These are phyloP conservation scores for Tylopilus rubrobrunneus DNA, from an alignment of 768 basidiomycete genomes.

Conservation along the genomic window DNA sequence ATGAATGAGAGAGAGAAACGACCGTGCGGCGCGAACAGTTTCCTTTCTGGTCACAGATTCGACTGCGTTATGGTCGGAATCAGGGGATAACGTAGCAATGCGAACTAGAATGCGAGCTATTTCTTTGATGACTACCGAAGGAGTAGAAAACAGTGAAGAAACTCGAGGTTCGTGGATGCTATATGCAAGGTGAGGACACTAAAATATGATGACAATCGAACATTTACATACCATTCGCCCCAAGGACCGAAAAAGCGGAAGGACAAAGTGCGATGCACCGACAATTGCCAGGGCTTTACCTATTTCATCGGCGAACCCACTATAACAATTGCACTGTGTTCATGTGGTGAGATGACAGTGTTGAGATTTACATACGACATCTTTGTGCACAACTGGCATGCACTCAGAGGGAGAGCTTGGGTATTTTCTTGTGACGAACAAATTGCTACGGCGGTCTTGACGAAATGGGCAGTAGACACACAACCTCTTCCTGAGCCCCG, in stretches of 20 bases:
- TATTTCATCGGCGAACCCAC: slow-evolving; percentile 47
- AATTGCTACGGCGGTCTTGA: slow-evolving; percentile 63
- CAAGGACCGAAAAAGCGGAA: slow-evolving; percentile 46
- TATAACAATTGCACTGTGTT: slow-evolving; percentile 19
- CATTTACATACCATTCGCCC: slow-evolving; percentile 36
- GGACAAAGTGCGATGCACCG: slow-evolving; percentile 55
- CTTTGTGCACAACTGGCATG: slow-evolving; percentile 38
- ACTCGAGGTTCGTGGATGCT: slow-evolving; percentile 33
- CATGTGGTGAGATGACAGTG: not conserved
- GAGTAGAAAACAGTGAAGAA: slow-evolving; percentile 26
- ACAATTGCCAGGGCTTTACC: slow-evolving; percentile 41
- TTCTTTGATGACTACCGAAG: slow-evolving; percentile 20
- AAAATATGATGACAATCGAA: not conserved
- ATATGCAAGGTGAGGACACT: slow-evolving; percentile 2
- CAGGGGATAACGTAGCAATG: slow-evolving; percentile 10
- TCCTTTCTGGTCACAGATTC: slow-evolving; percentile 8
- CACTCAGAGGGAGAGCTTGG: slow-evolving; percentile 39
- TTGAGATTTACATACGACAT: slow-evolving; percentile 43
- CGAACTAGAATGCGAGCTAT: slow-evolving; percentile 22
- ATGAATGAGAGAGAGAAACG: slow-evolving; percentile 53
- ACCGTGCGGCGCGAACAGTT: slow-evolving; percentile 14
- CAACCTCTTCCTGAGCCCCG: slow-evolving; percentile 21
- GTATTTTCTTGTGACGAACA: slow-evolving; percentile 60
- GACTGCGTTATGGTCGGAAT: not conserved
- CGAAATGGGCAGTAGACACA: slow-evolving; percentile 53